Base-by-base conservation (phyloP, 1,139 yeast species). In the Wickerhamomyces sp. region DNA sequence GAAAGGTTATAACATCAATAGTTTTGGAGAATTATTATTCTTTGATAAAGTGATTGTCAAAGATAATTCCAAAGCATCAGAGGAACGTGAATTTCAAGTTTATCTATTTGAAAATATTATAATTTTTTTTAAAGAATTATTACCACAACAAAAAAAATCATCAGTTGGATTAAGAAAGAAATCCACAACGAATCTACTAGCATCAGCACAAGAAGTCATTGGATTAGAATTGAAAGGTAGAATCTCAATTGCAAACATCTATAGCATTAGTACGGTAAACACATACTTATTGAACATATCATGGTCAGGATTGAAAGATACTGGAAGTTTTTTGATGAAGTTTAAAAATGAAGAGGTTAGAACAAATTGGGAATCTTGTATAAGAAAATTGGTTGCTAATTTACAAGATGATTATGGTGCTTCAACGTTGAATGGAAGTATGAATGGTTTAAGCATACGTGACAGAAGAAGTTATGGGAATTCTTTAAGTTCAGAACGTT, bases 41-140 rank as follows among this genome's bases (percentile, higher is more conserved):
- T 88, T 83, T 59, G 95, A 93, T 44, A 70, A 74, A 35, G 93
- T 88, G 39, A 82, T 84, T 2, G 96, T 93, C 13, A 76, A 74
- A 51, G 89, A 85, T 62, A 78, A 58, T 43, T 67, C 72, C 1
- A 67, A 69, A 27, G 59, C 56, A 44, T 66, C 66, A 39, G 75
- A 77, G 43, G 99, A 93, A 63, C 80, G 88, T 49, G 97, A 91
- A 59, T 93, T 89, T 63, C 84, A 86, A 58, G 90, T 95, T 15
- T 94, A 89, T 61, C 70, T 93, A 35, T 93, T 93, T 64, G 97
- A 93, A 62, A 81, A 79, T 56, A 89, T 91, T 46, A 82, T 93
- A 15, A 80, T 91, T 52, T 84, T 94, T 62, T 89, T 90, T 64
- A 78, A 76, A 52, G 84, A 78, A 56, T 65, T 69, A 2, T 45